Evolutionary conservation across 495 filamentous ascomycete species (phyloP).

Genomic region (Tuber melanosporum): DNA sequence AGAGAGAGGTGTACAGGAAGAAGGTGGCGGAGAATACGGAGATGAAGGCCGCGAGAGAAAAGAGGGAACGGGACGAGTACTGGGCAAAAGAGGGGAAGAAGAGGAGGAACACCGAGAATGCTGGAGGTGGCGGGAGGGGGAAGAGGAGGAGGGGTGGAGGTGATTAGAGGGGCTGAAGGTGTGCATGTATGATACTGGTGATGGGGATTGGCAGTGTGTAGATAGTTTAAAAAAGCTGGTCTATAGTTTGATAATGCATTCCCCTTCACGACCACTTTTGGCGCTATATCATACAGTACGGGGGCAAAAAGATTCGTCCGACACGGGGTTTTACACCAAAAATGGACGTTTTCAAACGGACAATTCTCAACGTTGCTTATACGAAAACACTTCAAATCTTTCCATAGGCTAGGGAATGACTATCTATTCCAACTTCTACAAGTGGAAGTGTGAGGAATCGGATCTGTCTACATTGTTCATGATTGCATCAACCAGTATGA

Average conservation of each 20-base stretch:
- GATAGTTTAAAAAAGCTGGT: neutral
- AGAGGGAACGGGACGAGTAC: slow-evolving; percentile 83
- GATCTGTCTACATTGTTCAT: too few relatives aligned
- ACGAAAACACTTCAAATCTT: too few relatives aligned
- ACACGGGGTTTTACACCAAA: neutral
- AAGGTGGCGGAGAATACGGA: slow-evolving; percentile 73
- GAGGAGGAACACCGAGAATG: slow-evolving; percentile 60
- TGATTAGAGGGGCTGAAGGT: slow-evolving; percentile 1
- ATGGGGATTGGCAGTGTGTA: neutral
- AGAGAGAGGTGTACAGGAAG: slow-evolving; percentile 66
- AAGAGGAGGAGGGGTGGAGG: slow-evolving; percentile 33
- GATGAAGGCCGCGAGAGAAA: slow-evolving; percentile 75
- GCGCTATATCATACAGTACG: neutral
- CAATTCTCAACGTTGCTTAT: too few relatives aligned
- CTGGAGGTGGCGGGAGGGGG: slow-evolving; percentile 61
- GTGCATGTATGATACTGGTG: neutral
- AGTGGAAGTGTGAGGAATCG: too few relatives aligned
- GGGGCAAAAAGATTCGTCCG: too few relatives aligned
- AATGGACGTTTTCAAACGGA: neutral
- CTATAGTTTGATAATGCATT: neutral
- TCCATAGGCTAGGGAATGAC: too few relatives aligned
- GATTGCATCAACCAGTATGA: too few relatives aligned
- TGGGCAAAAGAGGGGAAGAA: slow-evolving; percentile 96
- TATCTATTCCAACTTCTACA: too few relatives aligned
- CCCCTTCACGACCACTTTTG: neutral